A percentile compares a stretch with the other conserved stretches of the same genome.
Conservation (phyloP, 208 protist species). For the Naegleria lovaniensis region DNA sequence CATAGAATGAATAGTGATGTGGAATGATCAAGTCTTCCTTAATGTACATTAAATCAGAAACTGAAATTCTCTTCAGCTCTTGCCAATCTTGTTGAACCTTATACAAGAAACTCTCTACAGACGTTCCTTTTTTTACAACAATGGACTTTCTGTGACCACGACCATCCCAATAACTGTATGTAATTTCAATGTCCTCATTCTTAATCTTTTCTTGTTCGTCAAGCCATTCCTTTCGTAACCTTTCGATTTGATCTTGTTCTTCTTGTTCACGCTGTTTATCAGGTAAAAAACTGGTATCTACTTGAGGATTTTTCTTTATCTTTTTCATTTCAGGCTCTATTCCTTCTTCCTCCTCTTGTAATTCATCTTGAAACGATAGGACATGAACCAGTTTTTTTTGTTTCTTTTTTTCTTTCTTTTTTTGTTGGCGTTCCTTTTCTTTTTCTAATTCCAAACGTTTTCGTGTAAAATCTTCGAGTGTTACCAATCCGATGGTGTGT, state of each 20-base stretch:
- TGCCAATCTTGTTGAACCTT: constrained; percentile 52
- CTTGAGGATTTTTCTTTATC: neutral
- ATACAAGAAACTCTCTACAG: constrained; percentile 61
- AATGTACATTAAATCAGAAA: constrained; percentile 67
- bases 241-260: constrained; percentile 46
- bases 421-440: neutral
- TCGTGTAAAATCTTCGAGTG: constrained; percentile 15
- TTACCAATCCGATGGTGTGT: constrained; percentile 12
- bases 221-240: constrained; percentile 53
- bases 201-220: constrained; percentile 61
- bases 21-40: constrained; percentile 81
- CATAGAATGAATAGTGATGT: constrained; percentile 73
- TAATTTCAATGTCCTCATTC: constrained; percentile 58
- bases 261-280: constrained; percentile 57
- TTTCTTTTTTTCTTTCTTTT: constrained; percentile 12
- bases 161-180: constrained; percentile 70
- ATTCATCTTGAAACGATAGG: neutral
- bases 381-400: neutral
- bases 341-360: neutral
- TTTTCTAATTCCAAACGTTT: neutral
- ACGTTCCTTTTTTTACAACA: constrained; percentile 57
- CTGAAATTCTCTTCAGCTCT: constrained; percentile 51
- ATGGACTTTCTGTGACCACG: constrained; percentile 52
- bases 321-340: neutral
- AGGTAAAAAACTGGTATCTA: constrained; percentile 62